Base-by-base conservation (phyloP, 495 filamentous ascomycete species). In the Lasiosphaeris hirsuta region DNA sequence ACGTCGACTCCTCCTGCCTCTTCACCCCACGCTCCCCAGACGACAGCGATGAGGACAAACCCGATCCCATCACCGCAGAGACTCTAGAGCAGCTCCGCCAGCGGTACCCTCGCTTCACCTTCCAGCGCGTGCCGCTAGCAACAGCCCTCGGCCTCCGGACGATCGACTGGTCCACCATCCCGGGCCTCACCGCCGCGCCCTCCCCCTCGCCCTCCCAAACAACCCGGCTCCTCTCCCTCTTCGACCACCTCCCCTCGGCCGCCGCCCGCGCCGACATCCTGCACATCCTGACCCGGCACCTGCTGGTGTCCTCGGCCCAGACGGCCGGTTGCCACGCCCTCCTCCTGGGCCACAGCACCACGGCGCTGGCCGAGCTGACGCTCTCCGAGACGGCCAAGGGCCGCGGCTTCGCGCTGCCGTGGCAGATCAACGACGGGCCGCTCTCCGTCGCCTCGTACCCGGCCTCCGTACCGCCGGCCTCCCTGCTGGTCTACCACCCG, bases 321-420 rank as follows among this genome's bases (percentile, higher is more conserved):
- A 64, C 68, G 2, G 62, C 77, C 19, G 69, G 62, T n/a, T 93
- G 87, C 66, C 79, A 85, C 53, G 79, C 81, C 15, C 79, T 97
- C 23, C 67, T 97, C 0, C 89, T 93, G 73, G 93, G 90, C 13
- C 85, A 94, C 73, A 90, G 84, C 44, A 95, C 95, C 9, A 97
- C 90, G 7, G 81, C 87, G 10, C 81, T 98, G 18, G 93, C 94
- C 4, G 89, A 93, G 62, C 88, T 88, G 61, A 89, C 90, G 4
- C 84, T 98, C 3, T 77, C 90, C 1, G 89, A 92, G 68, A 89
- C 91, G 3, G 91, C 95, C 6, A 96, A 97, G 72, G 94, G 94
- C 0, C 80, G 94, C 4, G 94, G 92, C 0, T 88, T 86, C 57
- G 81, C 86, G 10, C 64, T 97, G 39, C 91, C 91, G 0, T 91